phyloP scores from a whole-genome alignment of 83 land plant species.

The Thuja plicata region DNA sequence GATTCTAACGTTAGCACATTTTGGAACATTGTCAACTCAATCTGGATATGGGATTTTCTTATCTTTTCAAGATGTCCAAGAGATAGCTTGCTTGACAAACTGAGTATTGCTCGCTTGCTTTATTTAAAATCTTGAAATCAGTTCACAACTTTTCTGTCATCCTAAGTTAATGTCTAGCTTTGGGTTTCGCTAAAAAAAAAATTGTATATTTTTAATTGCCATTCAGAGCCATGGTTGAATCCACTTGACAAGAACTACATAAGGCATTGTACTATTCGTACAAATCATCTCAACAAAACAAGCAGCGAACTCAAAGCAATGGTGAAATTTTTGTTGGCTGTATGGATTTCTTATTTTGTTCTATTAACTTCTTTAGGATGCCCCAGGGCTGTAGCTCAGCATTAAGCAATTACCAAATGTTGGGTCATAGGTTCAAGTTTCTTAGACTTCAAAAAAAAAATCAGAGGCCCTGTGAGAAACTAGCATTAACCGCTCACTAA shows the following conservation, averaged over 20 bases:
- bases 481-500: too few species aligned
- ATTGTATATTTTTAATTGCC: background rate
- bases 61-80: background rate
- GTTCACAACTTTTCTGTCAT: background rate
- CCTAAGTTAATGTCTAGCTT: background rate
- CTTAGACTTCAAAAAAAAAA: too few species aligned
- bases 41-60: background rate
- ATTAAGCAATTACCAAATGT: too few species aligned
- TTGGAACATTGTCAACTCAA: background rate
- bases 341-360: background rate
- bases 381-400: too few species aligned
- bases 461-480: too few species aligned
- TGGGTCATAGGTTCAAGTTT: too few species aligned
- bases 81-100: background rate
- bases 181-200: background rate
- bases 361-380: background rate
- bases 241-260: background rate
- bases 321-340: background rate
- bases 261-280: background rate
- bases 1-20: background rate
- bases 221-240: constrained; percentile 6
- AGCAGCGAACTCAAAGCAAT: background rate
- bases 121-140: background rate
- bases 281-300: constrained; percentile 4
- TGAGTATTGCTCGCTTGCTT: background rate